These are phyloP conservation scores for Nakaseomyces bracarensis DNA, from an alignment of 1,139 yeast species.

Conservation along the genomic window DNA sequence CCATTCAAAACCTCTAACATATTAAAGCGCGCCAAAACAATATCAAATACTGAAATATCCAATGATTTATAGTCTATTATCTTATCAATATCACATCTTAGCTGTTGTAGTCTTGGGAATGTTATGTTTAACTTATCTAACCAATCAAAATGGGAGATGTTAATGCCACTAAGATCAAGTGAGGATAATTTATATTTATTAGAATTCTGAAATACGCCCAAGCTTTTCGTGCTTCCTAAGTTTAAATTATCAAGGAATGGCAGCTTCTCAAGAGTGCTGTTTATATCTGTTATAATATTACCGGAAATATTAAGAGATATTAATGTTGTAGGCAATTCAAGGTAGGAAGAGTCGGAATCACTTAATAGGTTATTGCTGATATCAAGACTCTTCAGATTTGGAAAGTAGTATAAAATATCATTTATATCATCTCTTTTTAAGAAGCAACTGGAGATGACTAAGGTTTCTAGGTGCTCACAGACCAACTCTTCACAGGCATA, in stretches of 20 bases:
- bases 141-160: conserved; percentile 39
- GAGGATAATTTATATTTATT: conserved; percentile 10
- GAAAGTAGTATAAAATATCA: conserved; percentile 8
- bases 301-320: conserved; percentile 10
- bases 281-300: conserved; percentile 7
- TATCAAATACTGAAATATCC: conserved; percentile 15
- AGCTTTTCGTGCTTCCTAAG: conserved; percentile 40
- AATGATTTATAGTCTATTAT: too few relatives aligned
- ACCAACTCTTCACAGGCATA: background rate
- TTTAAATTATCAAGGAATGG: conserved; percentile 30
- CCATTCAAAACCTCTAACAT: conserved; percentile 48
- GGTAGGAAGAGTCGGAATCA: background rate
- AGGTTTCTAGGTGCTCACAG: background rate
- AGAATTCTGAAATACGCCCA: conserved; percentile 11
- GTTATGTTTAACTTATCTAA: conserved; percentile 37
- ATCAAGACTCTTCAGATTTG: conserved; percentile 5
- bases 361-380: conserved; percentile 3
- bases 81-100: background rate
- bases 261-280: background rate
- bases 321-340: conserved; percentile 29
- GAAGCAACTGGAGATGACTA: conserved; percentile 7
- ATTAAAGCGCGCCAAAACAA: conserved; percentile 44
- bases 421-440: conserved; percentile 17
- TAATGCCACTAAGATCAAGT: conserved; percentile 43
- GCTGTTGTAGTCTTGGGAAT: conserved; percentile 31